Evolutionary conservation across 2,329 filamentous ascomycete genomes (phyloP).

Genomic region (Fusarium camptoceras): DNA sequence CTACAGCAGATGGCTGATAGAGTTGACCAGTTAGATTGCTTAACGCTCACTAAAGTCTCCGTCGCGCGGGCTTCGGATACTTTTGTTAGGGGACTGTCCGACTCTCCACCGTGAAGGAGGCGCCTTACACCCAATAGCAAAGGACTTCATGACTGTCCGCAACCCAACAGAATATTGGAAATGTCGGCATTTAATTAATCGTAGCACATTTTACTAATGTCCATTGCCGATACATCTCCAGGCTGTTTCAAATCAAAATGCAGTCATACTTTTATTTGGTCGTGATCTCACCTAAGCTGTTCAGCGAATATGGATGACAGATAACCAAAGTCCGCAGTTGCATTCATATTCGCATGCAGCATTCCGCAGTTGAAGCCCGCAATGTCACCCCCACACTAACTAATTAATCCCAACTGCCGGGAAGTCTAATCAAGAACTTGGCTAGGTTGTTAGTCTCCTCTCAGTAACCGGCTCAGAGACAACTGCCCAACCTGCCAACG

Average conservation of each 20-base stretch:
- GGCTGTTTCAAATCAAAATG: not conserved
- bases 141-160: not conserved
- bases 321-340: not conserved
- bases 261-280: not conserved
- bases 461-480: not conserved
- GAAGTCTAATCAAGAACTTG: not conserved
- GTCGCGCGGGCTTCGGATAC: conserved; percentile 6
- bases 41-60: conserved; percentile 4
- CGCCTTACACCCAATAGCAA: not conserved
- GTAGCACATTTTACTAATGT: not conserved
- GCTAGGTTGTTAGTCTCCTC: not conserved
- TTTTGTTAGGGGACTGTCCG: not conserved
- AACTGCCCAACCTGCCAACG: not conserved
- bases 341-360: not conserved
- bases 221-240: not conserved
- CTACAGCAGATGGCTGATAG: not conserved
- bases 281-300: not conserved
- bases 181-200: not conserved
- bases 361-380: not conserved
- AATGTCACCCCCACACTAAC: not conserved
- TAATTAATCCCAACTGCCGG: not conserved
- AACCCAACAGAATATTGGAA: not conserved
- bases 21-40: not conserved
- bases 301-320: not conserved
- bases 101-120: not conserved